A percentile compares a stretch with the other conserved stretches of the same genome.
Evolutionary conservation across 2,329 filamentous ascomycete species (phyloP).

Genomic region (Colletotrichum camelliae): DNA sequence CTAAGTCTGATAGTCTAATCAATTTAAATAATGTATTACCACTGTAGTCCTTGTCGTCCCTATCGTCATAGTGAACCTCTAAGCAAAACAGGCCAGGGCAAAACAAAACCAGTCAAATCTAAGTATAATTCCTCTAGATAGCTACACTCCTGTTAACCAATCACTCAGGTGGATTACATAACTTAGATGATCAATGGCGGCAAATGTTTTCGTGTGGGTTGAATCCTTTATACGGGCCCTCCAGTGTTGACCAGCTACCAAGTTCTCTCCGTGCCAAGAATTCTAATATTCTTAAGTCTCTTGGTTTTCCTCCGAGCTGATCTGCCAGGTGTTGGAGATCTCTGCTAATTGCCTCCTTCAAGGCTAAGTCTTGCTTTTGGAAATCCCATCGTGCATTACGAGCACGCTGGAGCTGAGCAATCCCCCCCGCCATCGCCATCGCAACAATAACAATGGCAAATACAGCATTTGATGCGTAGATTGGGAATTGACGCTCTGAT

Average conservation of each 20-base stretch:
- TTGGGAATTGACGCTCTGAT: neutral
- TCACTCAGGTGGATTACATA: neutral
- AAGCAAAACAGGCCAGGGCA: neutral
- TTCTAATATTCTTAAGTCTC: neutral
- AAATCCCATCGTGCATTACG: neutral
- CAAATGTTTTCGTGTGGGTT: neutral
- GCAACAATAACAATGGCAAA: conserved; percentile 17
- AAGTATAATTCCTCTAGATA: neutral
- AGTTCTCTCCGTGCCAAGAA: conserved; percentile 1
- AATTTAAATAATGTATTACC: accelerated
- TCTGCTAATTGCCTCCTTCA: conserved; percentile 1
- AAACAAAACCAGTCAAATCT: too few species aligned
- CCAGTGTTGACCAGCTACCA: neutral
- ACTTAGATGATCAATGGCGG: neutral
- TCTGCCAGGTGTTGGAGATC: neutral
- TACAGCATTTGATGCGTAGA: conserved; percentile 16
- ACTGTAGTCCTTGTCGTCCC: neutral
- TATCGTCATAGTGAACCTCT: neutral
- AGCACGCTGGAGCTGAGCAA: conserved; percentile 2
- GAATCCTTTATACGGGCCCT: neutral
- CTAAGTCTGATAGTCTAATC: neutral
- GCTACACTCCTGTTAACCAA: neutral
- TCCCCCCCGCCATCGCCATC: conserved; percentile 8
- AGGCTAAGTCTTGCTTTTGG: neutral
- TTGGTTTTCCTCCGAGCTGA: neutral